Evolutionary conservation across 176 grass and related monocot genomes (phyloP).

Genomic region (Avena eriantha): DNA sequence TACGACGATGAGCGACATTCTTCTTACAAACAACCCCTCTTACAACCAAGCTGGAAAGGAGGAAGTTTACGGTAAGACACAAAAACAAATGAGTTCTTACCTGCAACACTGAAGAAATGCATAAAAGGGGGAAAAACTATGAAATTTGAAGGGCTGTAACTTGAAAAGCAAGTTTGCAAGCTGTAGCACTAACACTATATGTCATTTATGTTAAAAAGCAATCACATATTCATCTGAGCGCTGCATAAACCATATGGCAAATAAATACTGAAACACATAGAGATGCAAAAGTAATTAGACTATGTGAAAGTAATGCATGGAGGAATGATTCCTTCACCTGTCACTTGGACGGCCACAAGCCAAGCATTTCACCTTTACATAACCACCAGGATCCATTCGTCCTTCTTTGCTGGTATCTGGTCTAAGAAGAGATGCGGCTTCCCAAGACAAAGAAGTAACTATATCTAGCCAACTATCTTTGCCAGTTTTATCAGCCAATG

Average conservation of each 20-base stretch:
- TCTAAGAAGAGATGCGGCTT: slow-evolving; percentile 89
- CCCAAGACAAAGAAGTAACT: slow-evolving; percentile 93
- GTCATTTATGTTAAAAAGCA: slow-evolving; percentile 34
- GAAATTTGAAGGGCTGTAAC: slow-evolving; percentile 3
- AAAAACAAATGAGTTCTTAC: slow-evolving; percentile 33
- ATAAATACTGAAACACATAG: background rate
- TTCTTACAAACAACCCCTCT: slow-evolving; percentile 99
- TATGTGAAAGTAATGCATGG: slow-evolving; percentile 29
- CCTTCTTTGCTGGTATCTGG: slow-evolving; percentile 98
- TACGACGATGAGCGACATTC: slow-evolving; percentile 91
- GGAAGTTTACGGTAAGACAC: slow-evolving; percentile 22
- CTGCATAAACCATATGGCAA: slow-evolving; percentile 25
- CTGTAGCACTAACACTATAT: slow-evolving; percentile 17
- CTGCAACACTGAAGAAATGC: slow-evolving; percentile 33
- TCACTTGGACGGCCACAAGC: slow-evolving; percentile 77
- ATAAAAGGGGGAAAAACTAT: slow-evolving; percentile 28
- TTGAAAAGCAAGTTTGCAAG: slow-evolving; percentile 27
- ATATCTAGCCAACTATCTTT: slow-evolving; percentile 91
- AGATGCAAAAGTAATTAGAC: slow-evolving; percentile 29
- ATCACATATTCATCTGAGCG: slow-evolving; percentile 21
- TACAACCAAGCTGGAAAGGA: slow-evolving; percentile 71
- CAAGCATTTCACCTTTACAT: slow-evolving; percentile 98
- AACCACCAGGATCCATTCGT: slow-evolving; percentile 94
- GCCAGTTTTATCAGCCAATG: slow-evolving; percentile 58
- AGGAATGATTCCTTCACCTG: slow-evolving; percentile 60